These are phyloP conservation scores for Pseudogymnoascus sp. DNA, from an alignment of 2,329 filamentous ascomycete species.

Conservation along the genomic window DNA sequence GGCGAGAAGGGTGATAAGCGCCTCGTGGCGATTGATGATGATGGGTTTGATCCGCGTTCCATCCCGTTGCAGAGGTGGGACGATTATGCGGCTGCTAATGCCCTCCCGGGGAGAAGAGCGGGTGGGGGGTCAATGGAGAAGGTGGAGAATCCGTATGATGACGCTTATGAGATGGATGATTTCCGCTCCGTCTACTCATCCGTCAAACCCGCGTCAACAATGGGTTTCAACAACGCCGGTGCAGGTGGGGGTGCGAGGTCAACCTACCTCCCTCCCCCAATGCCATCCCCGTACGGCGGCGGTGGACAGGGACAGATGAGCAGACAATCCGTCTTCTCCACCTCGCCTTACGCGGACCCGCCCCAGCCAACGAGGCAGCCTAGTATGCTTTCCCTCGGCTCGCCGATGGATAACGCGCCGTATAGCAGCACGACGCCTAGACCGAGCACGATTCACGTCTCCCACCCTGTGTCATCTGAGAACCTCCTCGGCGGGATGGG, in stretches of 20 bases:
- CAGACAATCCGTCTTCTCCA: constrained; percentile 32
- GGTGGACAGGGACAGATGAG: constrained; percentile 25
- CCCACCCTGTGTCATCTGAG: constrained; percentile 33
- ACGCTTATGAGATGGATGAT: constrained; percentile 94
- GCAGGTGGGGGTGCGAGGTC: background rate
- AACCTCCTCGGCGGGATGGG: constrained; percentile 30
- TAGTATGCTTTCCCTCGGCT: constrained; percentile 60
- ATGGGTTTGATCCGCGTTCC: constrained; percentile 81
- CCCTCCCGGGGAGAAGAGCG: constrained; percentile 83
- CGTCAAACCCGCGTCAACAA: constrained; percentile 74
- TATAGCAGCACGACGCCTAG: background rate
- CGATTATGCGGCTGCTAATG: constrained; percentile 81
- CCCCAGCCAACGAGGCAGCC: constrained; percentile 52
- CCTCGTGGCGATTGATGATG: constrained; percentile 76
- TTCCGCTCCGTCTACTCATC: constrained; percentile 96
- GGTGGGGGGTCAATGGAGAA: constrained; percentile 53
- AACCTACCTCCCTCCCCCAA: constrained; percentile 71
- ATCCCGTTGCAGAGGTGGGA: constrained; percentile 97
- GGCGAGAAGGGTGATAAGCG: constrained; percentile 89
- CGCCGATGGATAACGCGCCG: background rate
- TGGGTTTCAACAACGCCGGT: constrained; percentile 67
- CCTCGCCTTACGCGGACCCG: constrained; percentile 41
- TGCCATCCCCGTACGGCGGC: constrained; percentile 62
- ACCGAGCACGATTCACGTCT: constrained; percentile 56
- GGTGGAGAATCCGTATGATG: constrained; percentile 56